A percentile compares a stretch with the other conserved stretches of the same genome.
phyloP scores from a whole-genome alignment of 2,329 filamentous ascomycete species.

The Dothistroma septosporum region DNA sequence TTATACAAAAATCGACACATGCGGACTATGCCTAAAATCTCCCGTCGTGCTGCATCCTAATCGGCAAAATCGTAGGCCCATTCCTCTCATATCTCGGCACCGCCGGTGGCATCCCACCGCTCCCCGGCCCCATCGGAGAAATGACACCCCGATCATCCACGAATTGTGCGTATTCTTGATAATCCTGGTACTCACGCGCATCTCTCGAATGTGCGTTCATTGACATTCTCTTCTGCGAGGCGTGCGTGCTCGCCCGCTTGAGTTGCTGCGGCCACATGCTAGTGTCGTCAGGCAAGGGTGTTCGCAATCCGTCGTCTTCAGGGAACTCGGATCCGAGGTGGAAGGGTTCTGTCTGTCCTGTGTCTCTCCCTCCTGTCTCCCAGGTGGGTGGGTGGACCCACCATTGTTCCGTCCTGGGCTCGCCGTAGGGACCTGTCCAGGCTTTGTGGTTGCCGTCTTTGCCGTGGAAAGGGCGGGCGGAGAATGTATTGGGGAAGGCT shows the following conservation, averaged over 20 bases:
- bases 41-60: background rate
- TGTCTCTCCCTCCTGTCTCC: conserved; percentile 32
- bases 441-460: conserved; percentile 40
- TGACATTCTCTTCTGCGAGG: background rate
- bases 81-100: background rate
- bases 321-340: conserved; percentile 21
- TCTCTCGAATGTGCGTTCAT: background rate
- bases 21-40: background rate
- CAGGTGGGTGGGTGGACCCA: conserved; percentile 46
- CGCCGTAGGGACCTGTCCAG: conserved; percentile 40
- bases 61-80: background rate
- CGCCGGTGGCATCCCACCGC: background rate
- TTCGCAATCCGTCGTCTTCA: conserved; percentile 6
- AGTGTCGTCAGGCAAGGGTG: background rate
- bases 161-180: background rate
- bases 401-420: conserved; percentile 41
- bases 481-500: conserved; percentile 29
- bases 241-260: background rate
- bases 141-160: background rate
- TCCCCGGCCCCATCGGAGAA: background rate
- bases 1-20: too few species aligned
- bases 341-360: conserved; percentile 35
- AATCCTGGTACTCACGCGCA: background rate
- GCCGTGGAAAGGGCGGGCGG: conserved; percentile 36
- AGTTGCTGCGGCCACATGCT: background rate